Conservation (phyloP, 1,139 yeast genomes). For the Suhomyces choctaworum region DNA sequence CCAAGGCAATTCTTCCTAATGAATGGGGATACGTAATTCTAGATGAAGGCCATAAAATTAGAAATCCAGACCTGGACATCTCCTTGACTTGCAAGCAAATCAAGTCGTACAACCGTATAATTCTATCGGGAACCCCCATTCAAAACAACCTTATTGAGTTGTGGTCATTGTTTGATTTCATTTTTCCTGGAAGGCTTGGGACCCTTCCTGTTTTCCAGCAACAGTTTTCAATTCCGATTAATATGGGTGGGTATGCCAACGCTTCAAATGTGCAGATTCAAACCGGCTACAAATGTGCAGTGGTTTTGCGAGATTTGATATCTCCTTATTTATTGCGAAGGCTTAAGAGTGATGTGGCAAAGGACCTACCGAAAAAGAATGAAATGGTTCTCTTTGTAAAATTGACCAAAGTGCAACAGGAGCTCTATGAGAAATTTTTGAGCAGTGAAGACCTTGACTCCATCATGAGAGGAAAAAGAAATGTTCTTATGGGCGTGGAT, state of each 20-base stretch:
- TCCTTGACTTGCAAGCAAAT: constrained; percentile 82
- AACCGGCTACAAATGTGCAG: constrained; percentile 95
- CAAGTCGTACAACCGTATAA: constrained; percentile 77
- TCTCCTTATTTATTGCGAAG: constrained; percentile 87
- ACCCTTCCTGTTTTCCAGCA: constrained; percentile 92
- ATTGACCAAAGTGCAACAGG: constrained; percentile 73
- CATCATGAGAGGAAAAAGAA: constrained; percentile 73
- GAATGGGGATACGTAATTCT: constrained; percentile 89
- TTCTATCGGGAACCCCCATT: constrained; percentile 93
- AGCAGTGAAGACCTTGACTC: constrained; percentile 74
- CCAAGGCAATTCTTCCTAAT: constrained; percentile 63
- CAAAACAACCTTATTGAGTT: constrained; percentile 88
- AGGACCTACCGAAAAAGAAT: constrained; percentile 87
- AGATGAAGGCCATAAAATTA: constrained; percentile 95
- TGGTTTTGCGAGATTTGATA: constrained; percentile 79
- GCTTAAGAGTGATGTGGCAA: constrained; percentile 93
- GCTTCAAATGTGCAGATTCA: constrained; percentile 96
- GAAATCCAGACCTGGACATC: constrained; percentile 91
- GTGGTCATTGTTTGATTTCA: constrained; percentile 94
- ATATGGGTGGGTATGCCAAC: constrained; percentile 97
- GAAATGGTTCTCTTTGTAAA: constrained; percentile 94
- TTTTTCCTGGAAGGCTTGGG: constrained; percentile 91
- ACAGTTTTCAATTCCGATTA: constrained; percentile 90
- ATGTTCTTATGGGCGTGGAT: constrained; percentile 88
- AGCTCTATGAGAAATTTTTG: constrained; percentile 70